phyloP scores from a whole-genome alignment of 2,329 filamentous ascomycete genomes.

The Knufia petricola region DNA sequence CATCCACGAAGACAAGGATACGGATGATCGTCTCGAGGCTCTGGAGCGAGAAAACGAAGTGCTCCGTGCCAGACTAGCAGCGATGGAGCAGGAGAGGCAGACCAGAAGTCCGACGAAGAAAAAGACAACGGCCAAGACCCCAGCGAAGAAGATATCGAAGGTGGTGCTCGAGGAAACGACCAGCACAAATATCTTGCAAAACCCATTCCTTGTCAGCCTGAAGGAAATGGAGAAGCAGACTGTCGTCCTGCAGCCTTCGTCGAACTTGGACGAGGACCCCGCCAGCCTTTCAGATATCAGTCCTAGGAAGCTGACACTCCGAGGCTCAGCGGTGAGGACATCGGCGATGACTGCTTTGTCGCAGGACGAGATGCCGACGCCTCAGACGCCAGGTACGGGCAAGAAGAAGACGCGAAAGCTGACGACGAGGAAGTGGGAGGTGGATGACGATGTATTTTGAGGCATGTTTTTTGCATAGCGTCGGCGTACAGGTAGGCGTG shows the following conservation, averaged over 20 bases:
- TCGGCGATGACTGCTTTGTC: slow-evolving; percentile 1
- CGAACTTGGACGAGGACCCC: slow-evolving; percentile 10
- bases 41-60: slow-evolving; percentile 63
- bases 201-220: slow-evolving; percentile 19
- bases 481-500: background rate
- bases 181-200: slow-evolving; percentile 18
- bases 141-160: slow-evolving; percentile 5
- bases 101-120: slow-evolving; percentile 54
- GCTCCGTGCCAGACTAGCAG: slow-evolving; percentile 54
- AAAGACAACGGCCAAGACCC: slow-evolving; percentile 17
- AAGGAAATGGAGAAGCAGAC: slow-evolving; percentile 12
- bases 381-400: slow-evolving; percentile 24
- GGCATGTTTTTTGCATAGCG: slow-evolving; percentile 22
- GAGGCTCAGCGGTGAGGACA: slow-evolving; percentile 15
- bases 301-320: slow-evolving; percentile 19
- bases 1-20: slow-evolving; percentile 44
- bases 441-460: slow-evolving; percentile 28
- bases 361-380: background rate
- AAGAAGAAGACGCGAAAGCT: slow-evolving; percentile 36
- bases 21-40: slow-evolving; percentile 46
- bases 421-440: slow-evolving; percentile 39
- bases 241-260: slow-evolving; percentile 15
- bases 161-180: slow-evolving; percentile 17
- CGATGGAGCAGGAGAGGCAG: slow-evolving; percentile 56
- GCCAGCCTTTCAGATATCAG: slow-evolving; percentile 16